Evolutionary conservation across 257 asterid species (phyloP), one percentile per base, ranked within the genome.

Genomic region (Paulownia fortunei): DNA sequence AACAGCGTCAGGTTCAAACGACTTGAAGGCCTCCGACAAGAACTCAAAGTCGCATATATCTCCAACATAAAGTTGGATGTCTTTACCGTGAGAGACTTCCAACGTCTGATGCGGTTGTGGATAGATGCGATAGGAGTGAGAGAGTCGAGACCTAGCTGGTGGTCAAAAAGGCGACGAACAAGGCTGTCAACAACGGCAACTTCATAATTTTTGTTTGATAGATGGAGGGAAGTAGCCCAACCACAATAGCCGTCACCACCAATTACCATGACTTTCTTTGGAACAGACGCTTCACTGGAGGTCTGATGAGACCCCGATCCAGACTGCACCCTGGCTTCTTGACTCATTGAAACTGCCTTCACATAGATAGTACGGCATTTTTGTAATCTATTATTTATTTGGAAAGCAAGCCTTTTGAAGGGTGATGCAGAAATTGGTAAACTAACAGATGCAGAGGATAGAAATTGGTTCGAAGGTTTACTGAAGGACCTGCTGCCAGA

Each of bases 21-120:
- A 93, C 13, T 76, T 85, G 78, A 95, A 89, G 51, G 96, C 88
- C 51, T 90, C 97, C 0, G 97, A 73, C 59, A 95, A 77, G 90
- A 95, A 95, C 84, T 95, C 99, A 69, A 95, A 93, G 67, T 95
- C 98, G 44, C 97, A 91, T 26, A 93, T 87, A 79, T 95, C 99
- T 12, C 99, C 99, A 8, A 93, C 71, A 27, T 86, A 86, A 24
- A 95, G 97, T 21, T 84, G 84, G 73, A 95, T 88, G 67, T 90
- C 93, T 82, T 90, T 93, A 3, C 88, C 92, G 97, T 90, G 76
- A 93, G 84, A 16, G 99, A 84, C 76, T 89, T 93, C 98, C 98
- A 95, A 30, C 94, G 88, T 12, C 96, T 73, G 23, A 93, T 80
- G 5, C 99, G 92, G 76, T 95, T 83, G 69, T 91, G 99, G 77